Conservation (phyloP, 2,329 filamentous ascomycete genomes). For the Cladophialophora psammophila region DNA sequence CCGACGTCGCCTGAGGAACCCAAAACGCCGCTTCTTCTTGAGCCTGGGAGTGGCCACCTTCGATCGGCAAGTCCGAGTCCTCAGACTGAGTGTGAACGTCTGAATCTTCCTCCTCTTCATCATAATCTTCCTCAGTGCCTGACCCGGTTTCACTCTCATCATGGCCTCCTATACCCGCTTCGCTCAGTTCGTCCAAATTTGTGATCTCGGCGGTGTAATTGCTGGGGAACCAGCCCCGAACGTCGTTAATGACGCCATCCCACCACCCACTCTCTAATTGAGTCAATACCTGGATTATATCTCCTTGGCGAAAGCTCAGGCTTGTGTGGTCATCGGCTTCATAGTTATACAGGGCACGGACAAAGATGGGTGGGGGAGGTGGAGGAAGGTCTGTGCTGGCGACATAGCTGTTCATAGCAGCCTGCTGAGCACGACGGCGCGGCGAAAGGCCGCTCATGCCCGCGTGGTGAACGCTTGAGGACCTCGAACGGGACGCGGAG, state of each 20-base stretch:
- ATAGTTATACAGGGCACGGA: slow-evolving; percentile 96
- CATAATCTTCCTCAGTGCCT: slow-evolving; percentile 66
- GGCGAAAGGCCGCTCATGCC: slow-evolving; percentile 39
- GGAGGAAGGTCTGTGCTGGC: slow-evolving; percentile 52
- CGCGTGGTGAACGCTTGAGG: slow-evolving; percentile 23
- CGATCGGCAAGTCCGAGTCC: slow-evolving; percentile 69
- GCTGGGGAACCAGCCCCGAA: slow-evolving; percentile 98
- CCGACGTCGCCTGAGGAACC: slow-evolving; percentile 95
- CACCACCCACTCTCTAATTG: slow-evolving; percentile 99
- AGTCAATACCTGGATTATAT: slow-evolving; percentile 98
- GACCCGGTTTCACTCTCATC: slow-evolving; percentile 62
- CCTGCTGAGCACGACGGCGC: slow-evolving; percentile 39
- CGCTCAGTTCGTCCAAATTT: slow-evolving; percentile 70
- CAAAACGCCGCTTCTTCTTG: slow-evolving; percentile 94
- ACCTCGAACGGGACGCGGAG: slow-evolving; percentile 22
- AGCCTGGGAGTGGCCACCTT: slow-evolving; percentile 68
- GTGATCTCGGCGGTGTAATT: slow-evolving; percentile 94
- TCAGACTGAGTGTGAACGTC: slow-evolving; percentile 71
- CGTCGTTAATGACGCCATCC: slow-evolving; percentile 97
- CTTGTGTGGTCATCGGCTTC: slow-evolving; percentile 96
- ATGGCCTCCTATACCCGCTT: slow-evolving; percentile 42
- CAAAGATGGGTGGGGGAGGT: slow-evolving; percentile 71
- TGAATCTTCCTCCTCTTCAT: slow-evolving; percentile 71
- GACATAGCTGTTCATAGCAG: slow-evolving; percentile 59
- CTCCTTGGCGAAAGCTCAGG: slow-evolving; percentile 94